phyloP scores from a whole-genome alignment of 805 yeast species.

The Barnettozyma sucrosica region DNA sequence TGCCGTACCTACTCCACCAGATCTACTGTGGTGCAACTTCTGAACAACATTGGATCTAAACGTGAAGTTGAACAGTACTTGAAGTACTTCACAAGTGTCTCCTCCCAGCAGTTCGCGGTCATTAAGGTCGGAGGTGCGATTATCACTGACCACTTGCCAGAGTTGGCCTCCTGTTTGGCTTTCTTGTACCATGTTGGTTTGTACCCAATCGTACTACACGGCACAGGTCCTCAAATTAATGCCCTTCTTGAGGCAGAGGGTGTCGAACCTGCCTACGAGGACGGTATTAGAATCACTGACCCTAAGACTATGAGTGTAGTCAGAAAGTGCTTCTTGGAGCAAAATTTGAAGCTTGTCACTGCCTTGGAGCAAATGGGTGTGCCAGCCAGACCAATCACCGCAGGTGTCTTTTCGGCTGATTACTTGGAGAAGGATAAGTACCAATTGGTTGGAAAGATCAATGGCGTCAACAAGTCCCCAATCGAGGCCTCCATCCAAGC shows the following conservation, averaged over 20 bases:
- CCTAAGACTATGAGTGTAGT: slow-evolving; percentile 94
- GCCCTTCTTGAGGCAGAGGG: slow-evolving; percentile 90
- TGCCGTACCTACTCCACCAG: slow-evolving; percentile 56
- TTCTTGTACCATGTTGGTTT: slow-evolving; percentile 95
- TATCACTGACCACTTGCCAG: slow-evolving; percentile 89
- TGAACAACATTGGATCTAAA: slow-evolving; percentile 95
- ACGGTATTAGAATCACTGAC: slow-evolving; percentile 95
- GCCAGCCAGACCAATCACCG: slow-evolving; percentile 96
- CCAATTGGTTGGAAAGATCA: slow-evolving; percentile 87
- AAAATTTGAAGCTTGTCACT: slow-evolving; percentile 88
- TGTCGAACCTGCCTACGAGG: slow-evolving; percentile 91
- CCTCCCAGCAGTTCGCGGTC: slow-evolving; percentile 95
- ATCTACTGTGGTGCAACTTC: slow-evolving; percentile 90
- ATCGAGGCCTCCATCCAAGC: slow-evolving; percentile 93
- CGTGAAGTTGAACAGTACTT: slow-evolving; percentile 97
- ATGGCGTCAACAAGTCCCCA: slow-evolving; percentile 79
- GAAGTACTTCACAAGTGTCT: slow-evolving; percentile 92
- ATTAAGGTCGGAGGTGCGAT: slow-evolving; percentile 99
- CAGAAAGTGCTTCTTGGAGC: slow-evolving; percentile 91
- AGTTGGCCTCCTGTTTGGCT: slow-evolving; percentile 91
- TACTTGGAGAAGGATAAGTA: slow-evolving; percentile 88
- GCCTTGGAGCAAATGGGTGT: slow-evolving; percentile 96
- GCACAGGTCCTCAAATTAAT: slow-evolving; percentile 98
- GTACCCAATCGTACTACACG: slow-evolving; percentile 94
- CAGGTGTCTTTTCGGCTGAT: slow-evolving; percentile 93